Evolutionary conservation across 106 monocot species (phyloP).

Genomic region (Platanthera guangdongensis): DNA sequence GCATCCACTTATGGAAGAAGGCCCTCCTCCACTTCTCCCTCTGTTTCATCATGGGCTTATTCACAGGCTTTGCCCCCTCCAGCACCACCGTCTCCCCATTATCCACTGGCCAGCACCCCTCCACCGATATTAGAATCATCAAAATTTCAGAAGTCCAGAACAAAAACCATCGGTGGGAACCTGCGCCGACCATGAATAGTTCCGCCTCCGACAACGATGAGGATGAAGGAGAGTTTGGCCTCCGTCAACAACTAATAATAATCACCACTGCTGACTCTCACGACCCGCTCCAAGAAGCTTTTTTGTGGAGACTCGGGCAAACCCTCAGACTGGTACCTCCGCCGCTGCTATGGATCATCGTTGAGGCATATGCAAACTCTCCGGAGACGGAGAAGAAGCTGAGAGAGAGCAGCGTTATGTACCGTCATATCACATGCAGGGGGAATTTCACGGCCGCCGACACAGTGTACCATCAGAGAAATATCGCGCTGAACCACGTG

Average conservation of each 20-base stretch:
- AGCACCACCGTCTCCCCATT: conserved; percentile 27
- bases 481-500: conserved; percentile 49
- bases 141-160: conserved; percentile 10
- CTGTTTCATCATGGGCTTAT: conserved; percentile 88
- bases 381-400: conserved; percentile 21
- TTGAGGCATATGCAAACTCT: conserved; percentile 21
- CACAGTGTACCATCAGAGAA: conserved; percentile 45
- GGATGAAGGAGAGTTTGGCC: not conserved
- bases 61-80: conserved; percentile 72
- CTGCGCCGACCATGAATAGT: no score
- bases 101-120: conserved; percentile 7
- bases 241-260: conserved; percentile 22
- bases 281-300: conserved; percentile 8
- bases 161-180: not conserved
- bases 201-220: not conserved
- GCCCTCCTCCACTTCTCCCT: conserved; percentile 76
- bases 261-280: conserved; percentile 18
- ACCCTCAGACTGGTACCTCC: conserved; percentile 41
- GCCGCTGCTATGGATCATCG: conserved; percentile 58
- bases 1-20: conserved; percentile 68
- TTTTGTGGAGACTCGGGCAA: conserved; percentile 22
- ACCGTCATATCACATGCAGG: conserved; percentile 34
- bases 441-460: conserved; percentile 24
- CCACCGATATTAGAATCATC: not conserved
- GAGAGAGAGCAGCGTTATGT: conserved; percentile 52